Conservation (phyloP, 345 rosid species). For the Eucalyptus fibrosa region DNA sequence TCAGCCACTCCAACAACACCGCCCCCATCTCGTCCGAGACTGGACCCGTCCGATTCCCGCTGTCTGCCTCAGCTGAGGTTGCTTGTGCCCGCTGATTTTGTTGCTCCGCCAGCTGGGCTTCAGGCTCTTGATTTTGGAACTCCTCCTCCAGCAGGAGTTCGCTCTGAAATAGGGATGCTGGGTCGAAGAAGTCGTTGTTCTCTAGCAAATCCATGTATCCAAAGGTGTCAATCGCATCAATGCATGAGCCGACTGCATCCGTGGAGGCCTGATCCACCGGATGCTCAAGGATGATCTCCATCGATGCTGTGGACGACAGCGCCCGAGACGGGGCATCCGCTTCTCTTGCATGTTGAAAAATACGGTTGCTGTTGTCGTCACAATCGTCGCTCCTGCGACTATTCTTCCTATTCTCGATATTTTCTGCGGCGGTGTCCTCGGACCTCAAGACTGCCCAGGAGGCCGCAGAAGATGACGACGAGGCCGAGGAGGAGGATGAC, state of each 20-base stretch:
- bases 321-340: slow-evolving; percentile 16
- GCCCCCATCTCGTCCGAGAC: slow-evolving; percentile 57
- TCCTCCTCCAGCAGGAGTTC: slow-evolving; percentile 4
- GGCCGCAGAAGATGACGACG: slow-evolving; percentile 63
- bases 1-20: slow-evolving; percentile 90
- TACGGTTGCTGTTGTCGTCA: neutral
- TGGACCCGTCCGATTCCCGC: neutral
- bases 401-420: neutral
- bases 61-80: neutral
- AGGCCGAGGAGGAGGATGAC: slow-evolving; percentile 38
- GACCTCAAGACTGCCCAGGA: slow-evolving; percentile 75
- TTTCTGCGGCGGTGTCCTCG: slow-evolving; percentile 38
- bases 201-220: slow-evolving; percentile 83
- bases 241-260: slow-evolving; percentile 21
- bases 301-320: slow-evolving; percentile 66
- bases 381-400: neutral
- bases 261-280: neutral
- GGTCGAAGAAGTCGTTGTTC: slow-evolving; percentile 57
- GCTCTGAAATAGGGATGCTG: slow-evolving; percentile 47
- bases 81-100: neutral
- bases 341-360: neutral
- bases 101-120: neutral
- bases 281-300: slow-evolving; percentile 34
- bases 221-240: slow-evolving; percentile 69
- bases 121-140: neutral